A percentile compares a stretch with the other conserved stretches of the same genome.
These are phyloP conservation scores for Aspergillus amoenus DNA, from an alignment of 2,329 filamentous ascomycete genomes.

Conservation along the genomic window DNA sequence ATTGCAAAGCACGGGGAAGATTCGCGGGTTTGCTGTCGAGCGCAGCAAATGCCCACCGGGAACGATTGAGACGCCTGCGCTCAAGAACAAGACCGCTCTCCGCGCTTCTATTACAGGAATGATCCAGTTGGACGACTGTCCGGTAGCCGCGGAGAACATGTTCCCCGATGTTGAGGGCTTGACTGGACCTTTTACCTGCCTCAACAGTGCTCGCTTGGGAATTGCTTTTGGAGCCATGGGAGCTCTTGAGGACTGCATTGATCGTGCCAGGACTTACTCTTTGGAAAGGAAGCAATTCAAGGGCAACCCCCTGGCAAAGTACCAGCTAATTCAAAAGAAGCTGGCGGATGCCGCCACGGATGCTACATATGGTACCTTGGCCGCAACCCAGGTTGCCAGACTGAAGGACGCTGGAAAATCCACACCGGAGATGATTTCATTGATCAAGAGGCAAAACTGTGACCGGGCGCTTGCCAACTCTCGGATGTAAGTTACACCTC, in stretches of 20 bases:
- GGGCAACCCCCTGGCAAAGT: slow-evolving; percentile 88
- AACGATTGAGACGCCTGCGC: slow-evolving; percentile 83
- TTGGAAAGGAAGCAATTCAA: slow-evolving; percentile 95
- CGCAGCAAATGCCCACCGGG: slow-evolving; percentile 80
- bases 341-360: slow-evolving; percentile 89
- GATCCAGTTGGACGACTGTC: slow-evolving; percentile 92
- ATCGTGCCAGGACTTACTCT: slow-evolving; percentile 78
- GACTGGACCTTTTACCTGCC: slow-evolving; percentile 83
- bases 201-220: slow-evolving; percentile 90
- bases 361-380: slow-evolving; percentile 85
- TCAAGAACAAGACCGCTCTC: slow-evolving; percentile 94
- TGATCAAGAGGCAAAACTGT: slow-evolving; percentile 98
- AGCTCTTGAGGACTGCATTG: slow-evolving; percentile 87
- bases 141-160: slow-evolving; percentile 89
- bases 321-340: slow-evolving; percentile 98
- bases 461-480: slow-evolving; percentile 81
- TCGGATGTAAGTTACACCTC: slow-evolving; percentile 53
- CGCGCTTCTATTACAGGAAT: slow-evolving; percentile 93
- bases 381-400: slow-evolving; percentile 84
- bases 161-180: slow-evolving; percentile 87
- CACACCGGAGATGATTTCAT: slow-evolving; percentile 90
- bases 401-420: slow-evolving; percentile 89
- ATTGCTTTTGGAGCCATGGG: slow-evolving; percentile 94
- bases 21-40: slow-evolving; percentile 88
- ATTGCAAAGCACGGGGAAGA: slow-evolving; percentile 86